phyloP scores from a whole-genome alignment of 1,139 yeast genomes.

The Sugiyamaella castrensis region DNA sequence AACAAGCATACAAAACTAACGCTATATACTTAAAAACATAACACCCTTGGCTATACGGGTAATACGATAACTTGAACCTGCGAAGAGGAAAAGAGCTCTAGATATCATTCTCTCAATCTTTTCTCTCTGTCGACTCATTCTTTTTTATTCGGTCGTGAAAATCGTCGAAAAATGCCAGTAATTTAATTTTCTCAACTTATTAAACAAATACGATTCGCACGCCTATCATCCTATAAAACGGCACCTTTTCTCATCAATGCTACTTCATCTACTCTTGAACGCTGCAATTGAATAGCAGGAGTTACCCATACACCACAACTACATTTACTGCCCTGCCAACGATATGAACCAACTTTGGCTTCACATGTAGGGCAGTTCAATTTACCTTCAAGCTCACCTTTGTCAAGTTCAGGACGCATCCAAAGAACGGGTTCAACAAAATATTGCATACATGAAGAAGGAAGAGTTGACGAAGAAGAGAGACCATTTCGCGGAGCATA shows the following conservation, averaged over 20 bases:
- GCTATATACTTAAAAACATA: too few relatives aligned
- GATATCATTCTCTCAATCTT: too few relatives aligned
- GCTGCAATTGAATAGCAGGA: conserved; percentile 82
- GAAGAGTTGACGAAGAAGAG: conserved; percentile 46
- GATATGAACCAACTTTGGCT: conserved; percentile 73
- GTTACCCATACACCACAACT: conserved; percentile 96
- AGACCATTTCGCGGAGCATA: conserved; percentile 30
- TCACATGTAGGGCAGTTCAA: conserved; percentile 80
- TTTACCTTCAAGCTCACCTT: conserved; percentile 77
- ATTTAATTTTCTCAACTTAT: neutral
- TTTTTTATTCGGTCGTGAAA: neutral
- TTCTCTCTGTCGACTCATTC: too few relatives aligned
- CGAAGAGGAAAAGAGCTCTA: too few relatives aligned
- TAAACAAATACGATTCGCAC: neutral
- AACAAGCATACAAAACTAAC: too few relatives aligned
- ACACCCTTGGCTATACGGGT: too few relatives aligned
- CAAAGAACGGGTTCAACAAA: conserved; percentile 82
- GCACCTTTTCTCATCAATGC: conserved; percentile 13
- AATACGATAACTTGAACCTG: too few relatives aligned
- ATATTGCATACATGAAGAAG: conserved; percentile 82
- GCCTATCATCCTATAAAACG: conserved; percentile 12
- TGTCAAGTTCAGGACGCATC: conserved; percentile 78
- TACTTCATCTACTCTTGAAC: conserved; percentile 75
- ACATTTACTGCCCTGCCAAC: conserved; percentile 94
- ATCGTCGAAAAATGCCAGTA: neutral